Conservation (phyloP, 257 asterid species). For the Ehretia macrophylla region DNA sequence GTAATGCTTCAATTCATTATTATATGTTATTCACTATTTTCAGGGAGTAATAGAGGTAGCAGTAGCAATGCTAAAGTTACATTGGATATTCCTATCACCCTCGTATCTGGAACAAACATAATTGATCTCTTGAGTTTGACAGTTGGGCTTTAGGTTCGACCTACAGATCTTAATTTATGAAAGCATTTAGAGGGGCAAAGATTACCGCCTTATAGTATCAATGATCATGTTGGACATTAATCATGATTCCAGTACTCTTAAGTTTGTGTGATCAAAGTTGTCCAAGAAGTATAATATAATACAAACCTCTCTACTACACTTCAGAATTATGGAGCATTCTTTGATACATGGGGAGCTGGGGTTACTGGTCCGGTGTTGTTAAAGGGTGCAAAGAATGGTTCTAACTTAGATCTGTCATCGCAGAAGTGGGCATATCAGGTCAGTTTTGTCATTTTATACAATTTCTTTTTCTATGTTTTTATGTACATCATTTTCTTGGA, state of each 20-base stretch:
- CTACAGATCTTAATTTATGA: background rate
- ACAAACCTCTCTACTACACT: constrained; percentile 1
- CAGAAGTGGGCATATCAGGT: constrained; percentile 80
- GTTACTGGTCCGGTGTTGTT: constrained; percentile 67
- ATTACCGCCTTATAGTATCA: background rate
- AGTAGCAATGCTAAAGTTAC: constrained; percentile 37
- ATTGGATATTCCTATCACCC: constrained; percentile 57
- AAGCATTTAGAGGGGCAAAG: background rate
- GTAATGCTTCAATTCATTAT: background rate
- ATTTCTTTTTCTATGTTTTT: too few species aligned
- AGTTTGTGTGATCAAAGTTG: too few species aligned
- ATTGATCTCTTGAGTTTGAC: constrained; percentile 78
- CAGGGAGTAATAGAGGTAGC: constrained; percentile 70
- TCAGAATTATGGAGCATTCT: constrained; percentile 76
- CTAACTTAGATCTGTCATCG: constrained; percentile 54
- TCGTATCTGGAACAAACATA: constrained; percentile 45
- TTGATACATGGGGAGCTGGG: constrained; percentile 56
- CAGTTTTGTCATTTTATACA: background rate
- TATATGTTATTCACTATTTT: constrained; percentile 3
- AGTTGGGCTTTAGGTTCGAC: constrained; percentile 72
- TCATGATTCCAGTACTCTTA: background rate
- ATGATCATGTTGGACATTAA: too few species aligned
- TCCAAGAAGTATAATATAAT: constrained; percentile 8
- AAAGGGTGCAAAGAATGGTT: constrained; percentile 42
- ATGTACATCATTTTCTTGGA: too few species aligned